Evolutionary conservation across 2,329 filamentous ascomycete genomes (phyloP).

Genomic region (Apiospora koreana): DNA sequence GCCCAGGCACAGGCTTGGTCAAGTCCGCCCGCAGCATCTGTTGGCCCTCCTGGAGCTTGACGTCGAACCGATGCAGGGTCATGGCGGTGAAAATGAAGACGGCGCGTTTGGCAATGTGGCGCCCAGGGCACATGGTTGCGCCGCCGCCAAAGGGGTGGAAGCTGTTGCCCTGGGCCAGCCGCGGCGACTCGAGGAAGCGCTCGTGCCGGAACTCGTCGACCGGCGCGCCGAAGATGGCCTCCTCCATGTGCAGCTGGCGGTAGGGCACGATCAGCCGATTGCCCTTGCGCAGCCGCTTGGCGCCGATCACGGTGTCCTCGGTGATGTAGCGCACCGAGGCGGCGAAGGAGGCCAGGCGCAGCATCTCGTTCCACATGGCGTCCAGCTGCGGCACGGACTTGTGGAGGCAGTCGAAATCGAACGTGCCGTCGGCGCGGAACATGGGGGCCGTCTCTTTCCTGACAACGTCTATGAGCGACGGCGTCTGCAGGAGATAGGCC

Average conservation of each 20-base stretch:
- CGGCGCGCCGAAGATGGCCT: no score
- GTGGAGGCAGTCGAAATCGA: background rate
- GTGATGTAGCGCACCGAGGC: no score
- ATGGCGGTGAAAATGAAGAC: background rate
- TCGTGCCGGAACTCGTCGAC: constrained; percentile 1
- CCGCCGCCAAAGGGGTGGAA: constrained; percentile 9
- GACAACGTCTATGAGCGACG: background rate
- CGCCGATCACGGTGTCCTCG: no score
- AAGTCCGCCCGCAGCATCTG: background rate
- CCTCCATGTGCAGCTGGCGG: no score
- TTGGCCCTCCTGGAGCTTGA: background rate
- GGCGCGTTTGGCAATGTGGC: constrained; percentile 6
- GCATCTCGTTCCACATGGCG: constrained; percentile 19
- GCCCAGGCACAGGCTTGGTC: background rate
- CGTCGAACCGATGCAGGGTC: constrained; percentile 5
- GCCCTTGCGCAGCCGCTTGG: no score
- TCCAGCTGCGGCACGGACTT: constrained; percentile 34
- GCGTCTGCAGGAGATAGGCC: background rate
- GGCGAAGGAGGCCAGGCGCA: no score
- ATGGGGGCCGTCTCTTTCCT: background rate
- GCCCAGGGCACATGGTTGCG: constrained; percentile 8
- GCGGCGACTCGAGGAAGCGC: background rate
- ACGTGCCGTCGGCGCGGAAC: background rate
- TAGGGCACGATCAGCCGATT: no score
- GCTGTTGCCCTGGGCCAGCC: background rate